Evolutionary conservation across 768 basidiomycete genomes (phyloP).

Genomic region (Mycena metata): DNA sequence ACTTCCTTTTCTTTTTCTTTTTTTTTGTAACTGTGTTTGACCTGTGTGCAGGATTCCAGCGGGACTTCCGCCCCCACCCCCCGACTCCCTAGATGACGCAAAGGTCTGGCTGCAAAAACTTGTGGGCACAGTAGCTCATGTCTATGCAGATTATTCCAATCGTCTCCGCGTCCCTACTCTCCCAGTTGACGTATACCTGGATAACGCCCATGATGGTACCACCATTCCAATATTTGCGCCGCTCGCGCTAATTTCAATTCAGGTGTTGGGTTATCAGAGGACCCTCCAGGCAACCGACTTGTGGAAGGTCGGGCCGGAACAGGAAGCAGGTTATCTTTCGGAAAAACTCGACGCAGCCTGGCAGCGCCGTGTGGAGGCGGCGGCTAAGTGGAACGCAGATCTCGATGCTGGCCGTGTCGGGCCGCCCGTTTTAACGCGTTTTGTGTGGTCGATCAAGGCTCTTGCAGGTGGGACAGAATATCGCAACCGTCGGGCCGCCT

Average conservation of each 20-base stretch:
- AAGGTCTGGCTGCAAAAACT: constrained; percentile 44
- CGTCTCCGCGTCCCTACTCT: constrained; percentile 67
- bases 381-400: constrained; percentile 68
- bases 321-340: constrained; percentile 65
- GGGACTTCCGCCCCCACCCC: constrained; percentile 70
- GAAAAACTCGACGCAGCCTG: constrained; percentile 69
- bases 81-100: constrained; percentile 68
- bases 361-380: constrained; percentile 59
- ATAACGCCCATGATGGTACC: constrained; percentile 70
- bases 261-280: constrained; percentile 77
- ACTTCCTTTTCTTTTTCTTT: constrained; percentile 27
- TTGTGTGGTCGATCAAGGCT: constrained; percentile 58
- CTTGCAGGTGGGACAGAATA: constrained; percentile 43
- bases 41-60: constrained; percentile 64
- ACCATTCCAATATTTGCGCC: not conserved
- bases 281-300: constrained; percentile 82
- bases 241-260: not conserved
- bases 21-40: not conserved
- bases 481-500: constrained; percentile 42
- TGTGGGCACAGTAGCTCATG: not conserved
- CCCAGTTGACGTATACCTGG: constrained; percentile 75
- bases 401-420: constrained; percentile 60
- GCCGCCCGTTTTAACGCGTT: constrained; percentile 55
- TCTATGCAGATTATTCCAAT: constrained; percentile 65
- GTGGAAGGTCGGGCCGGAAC: constrained; percentile 71